phyloP scores from a whole-genome alignment of 2,329 filamentous ascomycete species.

The Emmonsiellopsis sp. region DNA sequence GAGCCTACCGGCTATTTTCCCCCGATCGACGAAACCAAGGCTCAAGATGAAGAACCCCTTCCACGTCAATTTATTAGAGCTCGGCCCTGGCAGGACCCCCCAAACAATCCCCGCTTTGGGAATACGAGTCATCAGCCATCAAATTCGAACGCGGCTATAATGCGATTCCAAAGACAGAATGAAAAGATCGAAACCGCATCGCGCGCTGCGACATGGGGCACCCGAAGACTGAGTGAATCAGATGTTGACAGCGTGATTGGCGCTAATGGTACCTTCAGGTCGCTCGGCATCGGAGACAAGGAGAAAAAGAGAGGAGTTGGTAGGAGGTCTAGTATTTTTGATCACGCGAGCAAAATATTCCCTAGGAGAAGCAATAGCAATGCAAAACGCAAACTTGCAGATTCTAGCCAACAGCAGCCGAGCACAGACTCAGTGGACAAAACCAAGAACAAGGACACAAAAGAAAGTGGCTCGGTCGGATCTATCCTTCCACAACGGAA shows the following conservation, averaged over 20 bases:
- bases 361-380: conserved; percentile 35
- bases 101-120: conserved; percentile 19
- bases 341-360: conserved; percentile 26
- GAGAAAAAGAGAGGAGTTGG: conserved; percentile 32
- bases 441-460: conserved; percentile 16
- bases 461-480: conserved; percentile 18
- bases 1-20: conserved; percentile 16
- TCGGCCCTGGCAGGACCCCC: conserved; percentile 42
- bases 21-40: conserved; percentile 13
- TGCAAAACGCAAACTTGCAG: conserved; percentile 36
- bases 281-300: conserved; percentile 13
- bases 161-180: conserved; percentile 39
- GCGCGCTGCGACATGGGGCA: conserved; percentile 47
- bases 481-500: conserved; percentile 27
- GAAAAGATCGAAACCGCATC: conserved; percentile 46
- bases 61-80: conserved; percentile 29
- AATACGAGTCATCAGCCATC: conserved; percentile 36
- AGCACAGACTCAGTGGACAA: conserved; percentile 18
- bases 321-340: conserved; percentile 38
- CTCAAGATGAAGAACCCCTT: conserved; percentile 23
- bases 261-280: conserved; percentile 18
- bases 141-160: conserved; percentile 47
- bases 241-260: conserved; percentile 41
- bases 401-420: conserved; percentile 20
- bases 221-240: conserved; percentile 39